Evolutionary conservation across 257 asterid species (phyloP), one percentile per base, ranked within the genome.

Genomic region (Solanum pinnatisectum): DNA sequence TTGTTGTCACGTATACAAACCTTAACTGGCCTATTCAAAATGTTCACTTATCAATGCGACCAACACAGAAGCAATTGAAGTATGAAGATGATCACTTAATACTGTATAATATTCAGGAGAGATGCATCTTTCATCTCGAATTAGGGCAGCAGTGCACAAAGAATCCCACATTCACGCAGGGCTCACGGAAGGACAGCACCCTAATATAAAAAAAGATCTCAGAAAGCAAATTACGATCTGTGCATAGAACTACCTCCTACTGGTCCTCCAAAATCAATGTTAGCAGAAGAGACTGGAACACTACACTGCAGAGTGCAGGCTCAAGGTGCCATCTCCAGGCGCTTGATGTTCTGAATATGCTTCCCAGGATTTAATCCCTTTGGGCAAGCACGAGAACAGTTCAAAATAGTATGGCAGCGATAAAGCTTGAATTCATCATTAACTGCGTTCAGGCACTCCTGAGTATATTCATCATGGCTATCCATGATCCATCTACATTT

Each of bases 401-500:
- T 96, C 93, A 96, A 90, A 87, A 96, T 96, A 70, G 98, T 96
- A 84, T 96, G 98, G 93, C 99, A 95, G 15, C 96, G 94, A 85
- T 96, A 96, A 84, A 96, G 94, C 94, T 96, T 96, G 94, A 90
- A 94, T 90, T 96, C 99, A 5, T 96, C 93, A 23, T 94, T 93
- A 49, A 96, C 87, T 15, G 99, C 96, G 79, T 95, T 98, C 59
- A 95, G 93, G 0, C 98, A 96, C 91, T 96, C 99, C 90, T 93
- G 90, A 32, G 98, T 96, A 90, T 92, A 94, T 88, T 96, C 99
- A 88, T 94, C 98, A 35, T 98, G 98, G 88, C 96, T 95, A 88
- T 96, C 98, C 98, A 96, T 96, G 88, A 96, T 96, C 98, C 99
- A 96, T 91, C 98, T 96, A 93, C 93, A 91, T 87, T 65, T 42